These are phyloP conservation scores for Pythium sukuiense DNA, from an alignment of 352 stramenopile genomes.

Conservation along the genomic window DNA sequence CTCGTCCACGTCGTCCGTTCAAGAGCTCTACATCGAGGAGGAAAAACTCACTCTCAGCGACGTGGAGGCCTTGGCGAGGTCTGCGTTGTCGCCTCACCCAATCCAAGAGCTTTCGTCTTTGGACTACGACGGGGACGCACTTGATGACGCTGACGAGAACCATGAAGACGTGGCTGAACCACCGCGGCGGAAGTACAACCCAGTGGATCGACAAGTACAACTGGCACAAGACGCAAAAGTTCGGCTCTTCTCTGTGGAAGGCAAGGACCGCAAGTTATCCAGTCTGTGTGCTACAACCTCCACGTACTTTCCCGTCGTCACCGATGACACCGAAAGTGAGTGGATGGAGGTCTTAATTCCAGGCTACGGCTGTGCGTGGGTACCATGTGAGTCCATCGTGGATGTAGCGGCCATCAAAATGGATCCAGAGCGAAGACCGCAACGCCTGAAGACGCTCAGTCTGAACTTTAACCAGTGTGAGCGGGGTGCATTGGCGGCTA, in stretches of 20 bases:
- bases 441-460: not conserved
- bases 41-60: not conserved
- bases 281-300: not conserved
- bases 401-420: not conserved
- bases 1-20: not conserved
- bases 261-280: not conserved
- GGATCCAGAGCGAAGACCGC: not conserved
- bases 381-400: not conserved
- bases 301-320: constrained; percentile 1
- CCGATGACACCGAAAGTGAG: constrained; percentile 1
- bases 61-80: not conserved
- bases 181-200: not conserved
- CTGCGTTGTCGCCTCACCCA: not conserved
- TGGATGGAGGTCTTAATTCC: constrained; percentile 11
- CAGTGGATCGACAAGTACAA: not conserved
- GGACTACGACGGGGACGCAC: not conserved
- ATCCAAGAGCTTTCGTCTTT: not conserved
- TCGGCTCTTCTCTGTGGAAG: not conserved
- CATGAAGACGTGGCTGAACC: not conserved
- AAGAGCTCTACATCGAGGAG: constrained; percentile 13
- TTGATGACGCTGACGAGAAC: not conserved
- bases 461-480: constrained; percentile 4
- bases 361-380: constrained; percentile 1
- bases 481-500: not conserved
- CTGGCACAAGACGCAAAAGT: not conserved